A percentile compares a stretch with the other conserved stretches of the same genome.
Evolutionary conservation across 2,329 filamentous ascomycete genomes (phyloP).

Genomic region (Alternaria rosae): DNA sequence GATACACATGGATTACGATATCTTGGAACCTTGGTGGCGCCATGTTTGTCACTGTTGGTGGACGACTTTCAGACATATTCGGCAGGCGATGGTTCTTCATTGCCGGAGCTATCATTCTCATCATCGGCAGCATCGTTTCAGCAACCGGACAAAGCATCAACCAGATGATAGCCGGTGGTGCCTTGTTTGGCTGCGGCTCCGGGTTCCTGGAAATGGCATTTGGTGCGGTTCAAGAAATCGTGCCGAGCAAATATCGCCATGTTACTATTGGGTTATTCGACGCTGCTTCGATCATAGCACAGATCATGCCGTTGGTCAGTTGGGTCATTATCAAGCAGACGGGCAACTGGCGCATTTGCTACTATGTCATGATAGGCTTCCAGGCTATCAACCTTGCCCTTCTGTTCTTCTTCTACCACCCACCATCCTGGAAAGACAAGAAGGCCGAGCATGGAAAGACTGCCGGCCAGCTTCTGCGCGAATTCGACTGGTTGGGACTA

Average conservation of each 20-base stretch:
- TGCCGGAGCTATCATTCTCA: constrained; percentile 43
- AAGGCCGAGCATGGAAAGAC: constrained; percentile 38
- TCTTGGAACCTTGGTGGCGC: constrained; percentile 45
- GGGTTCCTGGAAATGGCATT: constrained; percentile 54
- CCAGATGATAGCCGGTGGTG: constrained; percentile 53
- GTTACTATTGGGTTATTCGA: constrained; percentile 50
- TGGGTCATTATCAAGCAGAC: constrained; percentile 42
- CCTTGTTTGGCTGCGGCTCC: constrained; percentile 51
- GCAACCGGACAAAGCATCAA: constrained; percentile 51
- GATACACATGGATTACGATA: constrained; percentile 45
- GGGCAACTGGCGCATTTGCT: constrained; percentile 36
- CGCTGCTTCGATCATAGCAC: constrained; percentile 40
- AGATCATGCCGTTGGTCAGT: constrained; percentile 43
- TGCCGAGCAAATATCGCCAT: constrained; percentile 51
- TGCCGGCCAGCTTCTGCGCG: constrained; percentile 26
- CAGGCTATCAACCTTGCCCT: constrained; percentile 34
- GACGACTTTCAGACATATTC: constrained; percentile 52
- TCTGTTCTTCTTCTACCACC: constrained; percentile 45
- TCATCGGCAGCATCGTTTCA: constrained; percentile 50
- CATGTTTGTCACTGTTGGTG: constrained; percentile 42
- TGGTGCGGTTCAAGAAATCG: constrained; percentile 49
- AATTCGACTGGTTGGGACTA: constrained; percentile 41
- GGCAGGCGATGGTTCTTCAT: constrained; percentile 46
- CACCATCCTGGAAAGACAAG: constrained; percentile 49
- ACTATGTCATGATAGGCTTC: constrained; percentile 47